phyloP scores from a whole-genome alignment of 2,329 filamentous ascomycete genomes.

The Paecilomyces variotii region DNA sequence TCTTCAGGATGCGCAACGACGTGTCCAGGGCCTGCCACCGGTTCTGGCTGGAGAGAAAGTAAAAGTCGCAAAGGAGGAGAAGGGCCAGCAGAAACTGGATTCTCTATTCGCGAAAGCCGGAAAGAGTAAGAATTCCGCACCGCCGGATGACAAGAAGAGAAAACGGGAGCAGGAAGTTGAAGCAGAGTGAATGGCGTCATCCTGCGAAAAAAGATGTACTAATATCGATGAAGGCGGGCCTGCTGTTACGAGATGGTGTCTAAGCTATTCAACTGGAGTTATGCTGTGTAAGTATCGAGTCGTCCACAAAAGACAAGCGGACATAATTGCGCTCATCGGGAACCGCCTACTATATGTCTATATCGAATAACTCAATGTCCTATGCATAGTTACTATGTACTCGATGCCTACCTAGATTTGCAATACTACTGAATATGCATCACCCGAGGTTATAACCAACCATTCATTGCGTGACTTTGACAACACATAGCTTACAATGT shows the following conservation, averaged over 20 bases:
- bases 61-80: conserved; percentile 22
- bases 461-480: neutral
- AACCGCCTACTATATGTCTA: neutral
- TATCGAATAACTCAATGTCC: too few relatives aligned
- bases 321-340: neutral
- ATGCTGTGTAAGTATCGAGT: too few relatives aligned
- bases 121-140: neutral
- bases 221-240: neutral
- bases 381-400: too few relatives aligned
- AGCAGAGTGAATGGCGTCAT: neutral
- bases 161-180: conserved; percentile 8
- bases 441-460: neutral
- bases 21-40: conserved; percentile 24
- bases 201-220: neutral
- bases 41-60: conserved; percentile 25
- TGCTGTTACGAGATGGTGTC: too few relatives aligned
- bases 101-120: conserved; percentile 17
- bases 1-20: conserved; percentile 24
- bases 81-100: conserved; percentile 25
- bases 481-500: neutral
- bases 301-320: neutral
- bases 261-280: too few relatives aligned
- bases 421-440: too few relatives aligned
- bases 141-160: conserved; percentile 9
- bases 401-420: too few relatives aligned